These are phyloP conservation scores for Colletotrichum endophyticum DNA, from an alignment of 2,329 filamentous ascomycete species.

Conservation along the genomic window DNA sequence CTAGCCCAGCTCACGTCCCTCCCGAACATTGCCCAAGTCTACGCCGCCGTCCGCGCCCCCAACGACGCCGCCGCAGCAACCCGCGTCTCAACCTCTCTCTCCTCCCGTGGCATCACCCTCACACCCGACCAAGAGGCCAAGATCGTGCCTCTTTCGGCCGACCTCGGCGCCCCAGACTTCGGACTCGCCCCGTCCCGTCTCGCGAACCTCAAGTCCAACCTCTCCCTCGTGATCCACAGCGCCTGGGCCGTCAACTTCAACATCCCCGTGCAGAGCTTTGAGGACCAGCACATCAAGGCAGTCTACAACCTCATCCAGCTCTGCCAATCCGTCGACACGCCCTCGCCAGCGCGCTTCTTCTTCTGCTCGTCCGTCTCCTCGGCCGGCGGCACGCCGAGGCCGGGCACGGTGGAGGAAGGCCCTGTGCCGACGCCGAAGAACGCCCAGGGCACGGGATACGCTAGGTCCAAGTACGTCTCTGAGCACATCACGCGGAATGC, in stretches of 20 bases:
- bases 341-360: background rate
- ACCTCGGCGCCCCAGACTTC: conserved; percentile 43
- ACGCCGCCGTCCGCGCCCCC: conserved; percentile 51
- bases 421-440: conserved; percentile 25
- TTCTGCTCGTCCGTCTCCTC: conserved; percentile 9
- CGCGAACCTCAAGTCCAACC: conserved; percentile 26
- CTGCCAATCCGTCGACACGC: conserved; percentile 33
- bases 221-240: conserved; percentile 29
- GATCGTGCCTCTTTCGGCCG: conserved; percentile 40
- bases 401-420: conserved; percentile 16
- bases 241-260: conserved; percentile 26
- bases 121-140: conserved; percentile 24
- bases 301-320: conserved; percentile 33
- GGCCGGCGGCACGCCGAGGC: background rate
- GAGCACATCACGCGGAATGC: conserved; percentile 43
- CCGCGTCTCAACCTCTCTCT: conserved; percentile 32
- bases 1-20: conserved; percentile 61
- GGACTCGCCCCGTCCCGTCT: conserved; percentile 36
- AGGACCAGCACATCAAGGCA: conserved; percentile 29
- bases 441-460: conserved; percentile 55
- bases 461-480: conserved; percentile 50
- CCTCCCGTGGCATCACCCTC: conserved; percentile 33
- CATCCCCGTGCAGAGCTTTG: conserved; percentile 19
- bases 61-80: conserved; percentile 32
- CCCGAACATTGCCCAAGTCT: conserved; percentile 58